Percentiles rank a stretch among this genome's conserved stretches.
phyloP scores from a whole-genome alignment of 352 stramenopile genomes.

The Pythium dissotocum region DNA sequence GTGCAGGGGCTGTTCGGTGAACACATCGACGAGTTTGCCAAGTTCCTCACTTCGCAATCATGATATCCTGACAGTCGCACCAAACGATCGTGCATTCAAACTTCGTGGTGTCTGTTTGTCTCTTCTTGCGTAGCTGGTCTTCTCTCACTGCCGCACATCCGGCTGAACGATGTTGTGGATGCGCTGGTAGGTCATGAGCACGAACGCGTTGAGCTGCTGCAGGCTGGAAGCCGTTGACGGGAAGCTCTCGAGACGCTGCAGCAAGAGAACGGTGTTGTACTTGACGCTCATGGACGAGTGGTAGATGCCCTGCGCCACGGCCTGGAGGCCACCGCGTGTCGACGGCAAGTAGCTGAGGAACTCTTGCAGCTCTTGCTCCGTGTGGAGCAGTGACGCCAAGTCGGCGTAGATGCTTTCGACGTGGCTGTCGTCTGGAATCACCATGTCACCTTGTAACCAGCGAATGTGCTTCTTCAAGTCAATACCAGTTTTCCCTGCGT shows the following conservation, averaged over 20 bases:
- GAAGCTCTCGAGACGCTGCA: slow-evolving; percentile 85
- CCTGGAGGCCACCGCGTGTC: slow-evolving; percentile 75
- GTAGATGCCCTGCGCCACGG: slow-evolving; percentile 84
- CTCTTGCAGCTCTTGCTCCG: slow-evolving; percentile 78
- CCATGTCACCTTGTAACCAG: slow-evolving; percentile 70
- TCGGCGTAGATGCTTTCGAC: slow-evolving; percentile 85
- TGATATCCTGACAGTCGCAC: not conserved
- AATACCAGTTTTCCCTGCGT: slow-evolving; percentile 77
- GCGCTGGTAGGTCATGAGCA: slow-evolving; percentile 84
- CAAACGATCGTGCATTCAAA: not conserved
- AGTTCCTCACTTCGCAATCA: slow-evolving; percentile 43
- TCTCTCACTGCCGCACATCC: slow-evolving; percentile 32
- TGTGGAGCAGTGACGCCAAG: slow-evolving; percentile 71
- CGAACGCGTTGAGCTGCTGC: slow-evolving; percentile 70
- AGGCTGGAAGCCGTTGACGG: slow-evolving; percentile 72
- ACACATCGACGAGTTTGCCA: slow-evolving; percentile 50
- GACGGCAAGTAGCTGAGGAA: slow-evolving; percentile 83
- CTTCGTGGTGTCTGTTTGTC: not conserved
- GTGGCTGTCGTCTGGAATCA: slow-evolving; percentile 74
- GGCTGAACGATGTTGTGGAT: slow-evolving; percentile 80
- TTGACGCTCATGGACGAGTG: slow-evolving; percentile 87
- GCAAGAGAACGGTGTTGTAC: slow-evolving; percentile 85
- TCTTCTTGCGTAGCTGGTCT: not conserved
- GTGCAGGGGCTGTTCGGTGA: slow-evolving; percentile 48
- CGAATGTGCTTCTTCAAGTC: slow-evolving; percentile 84